phyloP scores from a whole-genome alignment of 768 basidiomycete species.

The Suillus ampliporus region DNA sequence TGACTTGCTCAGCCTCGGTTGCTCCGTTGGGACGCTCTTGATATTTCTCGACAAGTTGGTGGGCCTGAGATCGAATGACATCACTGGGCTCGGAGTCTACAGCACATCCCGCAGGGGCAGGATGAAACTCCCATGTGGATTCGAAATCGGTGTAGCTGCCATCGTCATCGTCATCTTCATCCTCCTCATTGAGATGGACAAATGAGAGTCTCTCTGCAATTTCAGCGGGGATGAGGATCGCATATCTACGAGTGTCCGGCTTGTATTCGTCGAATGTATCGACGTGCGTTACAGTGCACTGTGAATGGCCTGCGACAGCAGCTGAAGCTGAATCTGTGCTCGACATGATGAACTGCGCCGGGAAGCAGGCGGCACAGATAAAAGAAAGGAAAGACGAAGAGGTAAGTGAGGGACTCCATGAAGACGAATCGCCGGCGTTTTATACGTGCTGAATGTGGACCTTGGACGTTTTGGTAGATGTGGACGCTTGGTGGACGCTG shows the following conservation, averaged over 20 bases:
- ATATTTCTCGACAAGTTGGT: slow-evolving; percentile 11
- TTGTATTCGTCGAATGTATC: background rate
- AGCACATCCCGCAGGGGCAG: background rate
- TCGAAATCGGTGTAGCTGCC: slow-evolving; percentile 12
- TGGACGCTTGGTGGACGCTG: background rate
- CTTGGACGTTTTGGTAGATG: too few species aligned
- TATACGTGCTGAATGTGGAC: background rate
- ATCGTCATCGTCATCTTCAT: too few species aligned
- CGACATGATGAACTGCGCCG: background rate
- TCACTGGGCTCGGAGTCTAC: background rate
- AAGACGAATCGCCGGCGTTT: background rate
- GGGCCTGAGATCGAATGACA: background rate
- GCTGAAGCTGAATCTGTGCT: background rate
- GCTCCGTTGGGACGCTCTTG: slow-evolving; percentile 6
- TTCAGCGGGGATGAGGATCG: slow-evolving; percentile 24
- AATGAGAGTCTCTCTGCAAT: slow-evolving; percentile 11
- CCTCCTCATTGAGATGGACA: slow-evolving; percentile 13
- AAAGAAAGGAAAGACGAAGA: background rate
- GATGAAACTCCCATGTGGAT: slow-evolving; percentile 20
- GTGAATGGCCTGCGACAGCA: background rate
- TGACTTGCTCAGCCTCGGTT: slow-evolving; percentile 29
- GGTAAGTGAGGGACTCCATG: background rate
- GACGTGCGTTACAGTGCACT: background rate
- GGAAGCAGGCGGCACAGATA: too few species aligned
- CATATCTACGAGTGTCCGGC: slow-evolving; percentile 35